Percentiles rank a stretch among this genome's conserved stretches.
These are phyloP conservation scores for Coemansia sp. DNA, from an alignment of 192 early-diverging fungal genomes.

Conservation along the genomic window DNA sequence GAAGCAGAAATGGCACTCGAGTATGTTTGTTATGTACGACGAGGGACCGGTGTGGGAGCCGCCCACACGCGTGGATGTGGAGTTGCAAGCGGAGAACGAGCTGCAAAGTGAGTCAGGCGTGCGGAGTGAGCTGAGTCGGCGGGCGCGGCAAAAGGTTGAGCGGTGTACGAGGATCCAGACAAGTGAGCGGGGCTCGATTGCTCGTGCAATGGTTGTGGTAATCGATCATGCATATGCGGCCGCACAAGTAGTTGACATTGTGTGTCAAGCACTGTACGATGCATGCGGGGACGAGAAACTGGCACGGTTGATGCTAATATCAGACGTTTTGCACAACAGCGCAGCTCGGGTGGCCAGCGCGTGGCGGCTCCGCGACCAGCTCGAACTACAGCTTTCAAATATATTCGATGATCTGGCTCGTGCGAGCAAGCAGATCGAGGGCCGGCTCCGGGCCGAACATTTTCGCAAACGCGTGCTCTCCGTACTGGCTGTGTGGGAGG, in stretches of 20 bases:
- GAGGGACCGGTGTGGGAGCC: constrained; percentile 82
- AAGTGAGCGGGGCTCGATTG: constrained; percentile 59
- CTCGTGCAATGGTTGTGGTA: constrained; percentile 77
- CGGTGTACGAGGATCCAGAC: constrained; percentile 26
- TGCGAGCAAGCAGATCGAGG: constrained; percentile 67
- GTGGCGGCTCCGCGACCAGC: constrained; percentile 77
- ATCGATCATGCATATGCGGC: constrained; percentile 82
- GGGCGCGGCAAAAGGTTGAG: constrained; percentile 29
- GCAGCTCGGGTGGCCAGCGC: constrained; percentile 76
- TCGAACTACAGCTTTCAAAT: constrained; percentile 61
- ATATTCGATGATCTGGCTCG: constrained; percentile 72
- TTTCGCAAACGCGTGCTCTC: constrained; percentile 63
- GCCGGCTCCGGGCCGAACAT: constrained; percentile 78
- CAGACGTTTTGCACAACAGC: constrained; percentile 89
- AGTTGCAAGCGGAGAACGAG: too few species aligned
- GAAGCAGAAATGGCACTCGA: constrained; percentile 65
- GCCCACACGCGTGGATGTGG: constrained; percentile 57
- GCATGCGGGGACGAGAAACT: constrained; percentile 62
- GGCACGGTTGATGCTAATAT: constrained; percentile 78
- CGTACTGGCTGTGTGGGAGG: constrained; percentile 82
- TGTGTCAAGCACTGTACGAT: constrained; percentile 61
- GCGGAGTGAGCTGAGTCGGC: constrained; percentile 20
- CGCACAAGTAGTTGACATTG: constrained; percentile 70
- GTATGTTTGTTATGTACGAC: constrained; percentile 87
- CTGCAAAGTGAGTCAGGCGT: neutral